A percentile compares a stretch with the other conserved stretches of the same genome.
These are phyloP conservation scores for Penicillium sp. DNA, from an alignment of 2,329 filamentous ascomycete genomes.

Conservation along the genomic window DNA sequence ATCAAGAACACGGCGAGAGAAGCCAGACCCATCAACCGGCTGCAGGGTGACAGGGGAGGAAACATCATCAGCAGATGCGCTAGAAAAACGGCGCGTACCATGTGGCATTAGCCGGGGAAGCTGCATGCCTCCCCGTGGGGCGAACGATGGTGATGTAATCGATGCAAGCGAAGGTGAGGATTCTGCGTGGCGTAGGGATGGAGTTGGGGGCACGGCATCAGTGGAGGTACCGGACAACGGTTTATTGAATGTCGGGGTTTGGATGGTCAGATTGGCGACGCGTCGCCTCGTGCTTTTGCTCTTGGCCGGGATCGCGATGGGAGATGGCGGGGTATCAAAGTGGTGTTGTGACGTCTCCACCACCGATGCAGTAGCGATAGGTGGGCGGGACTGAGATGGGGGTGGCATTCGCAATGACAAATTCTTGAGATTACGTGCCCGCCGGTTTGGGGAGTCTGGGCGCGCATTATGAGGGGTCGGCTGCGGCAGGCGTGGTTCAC, in stretches of 20 bases:
- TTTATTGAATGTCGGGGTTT: constrained; percentile 46
- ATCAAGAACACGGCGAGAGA: constrained; percentile 29
- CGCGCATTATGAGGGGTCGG: constrained; percentile 36
- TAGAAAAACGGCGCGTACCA: constrained; percentile 23
- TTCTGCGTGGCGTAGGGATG: constrained; percentile 53
- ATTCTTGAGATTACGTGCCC: constrained; percentile 55
- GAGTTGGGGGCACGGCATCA: constrained; percentile 51
- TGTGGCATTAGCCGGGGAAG: constrained; percentile 36
- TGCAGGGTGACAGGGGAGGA: constrained; percentile 22
- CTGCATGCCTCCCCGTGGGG: constrained; percentile 45
- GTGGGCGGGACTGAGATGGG: constrained; percentile 38
- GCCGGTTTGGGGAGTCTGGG: constrained; percentile 29
- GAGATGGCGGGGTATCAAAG: constrained; percentile 48
- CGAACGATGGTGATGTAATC: constrained; percentile 45
- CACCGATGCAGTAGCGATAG: constrained; percentile 43
- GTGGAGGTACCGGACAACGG: constrained; percentile 36
- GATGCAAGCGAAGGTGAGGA: constrained; percentile 52
- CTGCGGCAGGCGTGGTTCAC: neutral
- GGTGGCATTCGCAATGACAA: constrained; percentile 53
- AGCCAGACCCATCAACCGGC: constrained; percentile 21
- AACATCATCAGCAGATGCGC: constrained; percentile 17
- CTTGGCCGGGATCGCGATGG: constrained; percentile 49
- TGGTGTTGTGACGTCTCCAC: constrained; percentile 35
- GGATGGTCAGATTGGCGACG: constrained; percentile 53
- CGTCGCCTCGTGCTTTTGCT: constrained; percentile 47